A percentile compares a stretch with the other conserved stretches of the same genome.
Evolutionary conservation across 192 early-diverging fungal species (phyloP).

Genomic region (Lunasporangiospora selenospora): DNA sequence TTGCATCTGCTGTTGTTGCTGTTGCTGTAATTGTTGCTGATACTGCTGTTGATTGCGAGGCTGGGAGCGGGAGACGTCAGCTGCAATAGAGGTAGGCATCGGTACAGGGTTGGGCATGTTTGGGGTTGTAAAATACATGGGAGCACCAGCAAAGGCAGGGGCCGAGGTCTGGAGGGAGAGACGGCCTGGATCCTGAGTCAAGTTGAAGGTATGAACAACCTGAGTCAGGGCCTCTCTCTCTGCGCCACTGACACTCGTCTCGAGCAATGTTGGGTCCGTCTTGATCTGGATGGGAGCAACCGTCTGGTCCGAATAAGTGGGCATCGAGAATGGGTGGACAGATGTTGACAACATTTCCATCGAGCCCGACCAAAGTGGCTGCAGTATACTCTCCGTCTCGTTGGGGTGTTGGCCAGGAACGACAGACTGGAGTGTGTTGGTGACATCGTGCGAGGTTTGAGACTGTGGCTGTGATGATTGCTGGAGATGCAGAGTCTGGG

Average conservation of each 20-base stretch:
- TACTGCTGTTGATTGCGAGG: slow-evolving; percentile 7
- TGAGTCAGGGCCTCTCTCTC: slow-evolving; percentile 21
- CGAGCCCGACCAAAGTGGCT: slow-evolving; percentile 20
- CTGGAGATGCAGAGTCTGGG: no score
- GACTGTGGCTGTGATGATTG: no score
- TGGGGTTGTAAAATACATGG: slow-evolving; percentile 10
- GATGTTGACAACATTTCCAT: slow-evolving; percentile 32
- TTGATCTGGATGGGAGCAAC: slow-evolving; percentile 1
- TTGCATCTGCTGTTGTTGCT: slow-evolving; percentile 8
- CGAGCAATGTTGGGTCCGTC: slow-evolving; percentile 8
- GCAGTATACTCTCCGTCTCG: slow-evolving; percentile 36
- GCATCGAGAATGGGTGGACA: slow-evolving; percentile 30
- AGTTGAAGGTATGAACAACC: slow-evolving; percentile 7
- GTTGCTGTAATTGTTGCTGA: slow-evolving; percentile 21
- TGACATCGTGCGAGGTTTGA: neutral
- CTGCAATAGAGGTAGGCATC: neutral
- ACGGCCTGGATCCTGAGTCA: slow-evolving; percentile 5
- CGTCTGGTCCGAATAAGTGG: slow-evolving; percentile 3
- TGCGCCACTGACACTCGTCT: neutral
- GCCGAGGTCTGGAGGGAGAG: slow-evolving; percentile 5
- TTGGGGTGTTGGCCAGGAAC: slow-evolving; percentile 40
- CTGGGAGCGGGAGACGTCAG: neutral
- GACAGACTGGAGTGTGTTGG: neutral
- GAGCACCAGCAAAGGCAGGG: slow-evolving; percentile 4
- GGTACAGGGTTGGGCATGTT: neutral